These are phyloP conservation scores for Holtermannia corniformis DNA, from an alignment of 768 basidiomycete species.

Conservation along the genomic window DNA sequence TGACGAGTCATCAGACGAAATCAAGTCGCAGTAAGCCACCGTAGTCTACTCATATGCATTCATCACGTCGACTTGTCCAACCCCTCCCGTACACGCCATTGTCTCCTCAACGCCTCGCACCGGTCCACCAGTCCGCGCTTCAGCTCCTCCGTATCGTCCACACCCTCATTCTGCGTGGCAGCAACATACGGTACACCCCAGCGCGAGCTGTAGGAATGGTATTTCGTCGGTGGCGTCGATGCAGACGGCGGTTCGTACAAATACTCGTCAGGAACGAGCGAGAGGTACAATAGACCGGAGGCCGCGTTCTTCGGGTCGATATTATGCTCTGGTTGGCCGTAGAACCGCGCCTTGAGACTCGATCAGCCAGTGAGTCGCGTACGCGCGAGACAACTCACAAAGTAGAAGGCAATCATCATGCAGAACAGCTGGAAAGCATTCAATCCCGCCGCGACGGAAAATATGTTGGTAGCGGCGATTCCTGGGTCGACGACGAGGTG, in stretches of 20 bases:
- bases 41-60: not conserved
- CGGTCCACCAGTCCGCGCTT: not conserved
- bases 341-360: not conserved
- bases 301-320: not conserved
- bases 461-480: not conserved
- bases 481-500: not conserved
- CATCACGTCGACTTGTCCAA: not conserved
- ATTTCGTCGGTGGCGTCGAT: not conserved
- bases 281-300: not conserved
- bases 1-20: constrained; percentile 13
- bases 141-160: not conserved
- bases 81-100: not conserved
- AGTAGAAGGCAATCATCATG: not conserved
- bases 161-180: not conserved
- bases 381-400: not conserved
- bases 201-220: not conserved
- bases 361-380: not conserved
- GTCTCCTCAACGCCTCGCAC: not conserved
- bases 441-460: not conserved
- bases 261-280: not conserved
- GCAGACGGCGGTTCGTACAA: not conserved
- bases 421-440: not conserved
- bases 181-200: not conserved
- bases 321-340: not conserved
- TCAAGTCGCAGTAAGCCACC: not conserved